These are phyloP conservation scores for Trichoderma polysporum DNA, from an alignment of 2,329 filamentous ascomycete species.

Conservation along the genomic window DNA sequence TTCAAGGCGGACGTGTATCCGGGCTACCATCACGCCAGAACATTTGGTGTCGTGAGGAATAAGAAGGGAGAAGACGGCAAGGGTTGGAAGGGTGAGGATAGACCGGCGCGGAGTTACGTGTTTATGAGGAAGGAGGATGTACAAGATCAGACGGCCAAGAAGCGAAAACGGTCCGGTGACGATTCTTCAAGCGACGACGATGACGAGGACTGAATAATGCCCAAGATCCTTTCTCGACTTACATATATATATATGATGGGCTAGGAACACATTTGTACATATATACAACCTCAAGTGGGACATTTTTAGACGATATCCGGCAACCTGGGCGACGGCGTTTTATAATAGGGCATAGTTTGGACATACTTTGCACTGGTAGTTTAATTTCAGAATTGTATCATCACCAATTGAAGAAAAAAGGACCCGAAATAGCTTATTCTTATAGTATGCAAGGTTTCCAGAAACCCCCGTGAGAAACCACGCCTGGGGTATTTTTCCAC, in stretches of 20 bases:
- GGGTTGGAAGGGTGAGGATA: constrained; percentile 44
- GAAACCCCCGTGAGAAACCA: no score
- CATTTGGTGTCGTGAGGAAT: constrained; percentile 62
- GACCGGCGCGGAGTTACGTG: constrained; percentile 57
- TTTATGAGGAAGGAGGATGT: constrained; percentile 60
- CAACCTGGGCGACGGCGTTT: not conserved
- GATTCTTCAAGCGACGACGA: constrained; percentile 37
- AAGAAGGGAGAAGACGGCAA: constrained; percentile 45
- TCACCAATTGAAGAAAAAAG: not conserved
- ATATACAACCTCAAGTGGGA: not conserved
- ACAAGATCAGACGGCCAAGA: constrained; percentile 29
- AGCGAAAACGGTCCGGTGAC: constrained; percentile 34
- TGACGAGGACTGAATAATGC: not conserved
- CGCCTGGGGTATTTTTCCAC: not conserved
- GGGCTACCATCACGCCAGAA: constrained; percentile 71
- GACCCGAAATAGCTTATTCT: not conserved
- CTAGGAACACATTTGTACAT: not conserved
- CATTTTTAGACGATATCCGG: not conserved
- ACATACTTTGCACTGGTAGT: not conserved
- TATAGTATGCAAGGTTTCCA: not conserved
- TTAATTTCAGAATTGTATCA: not conserved
- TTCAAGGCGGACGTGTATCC: constrained; percentile 69
- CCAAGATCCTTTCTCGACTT: not conserved
- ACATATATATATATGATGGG: not conserved
- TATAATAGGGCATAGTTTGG: not conserved